Evolutionary conservation across 2,329 filamentous ascomycete species (phyloP), one percentile per base, ranked within the genome.

Genomic region (Aspergillus sergii): DNA sequence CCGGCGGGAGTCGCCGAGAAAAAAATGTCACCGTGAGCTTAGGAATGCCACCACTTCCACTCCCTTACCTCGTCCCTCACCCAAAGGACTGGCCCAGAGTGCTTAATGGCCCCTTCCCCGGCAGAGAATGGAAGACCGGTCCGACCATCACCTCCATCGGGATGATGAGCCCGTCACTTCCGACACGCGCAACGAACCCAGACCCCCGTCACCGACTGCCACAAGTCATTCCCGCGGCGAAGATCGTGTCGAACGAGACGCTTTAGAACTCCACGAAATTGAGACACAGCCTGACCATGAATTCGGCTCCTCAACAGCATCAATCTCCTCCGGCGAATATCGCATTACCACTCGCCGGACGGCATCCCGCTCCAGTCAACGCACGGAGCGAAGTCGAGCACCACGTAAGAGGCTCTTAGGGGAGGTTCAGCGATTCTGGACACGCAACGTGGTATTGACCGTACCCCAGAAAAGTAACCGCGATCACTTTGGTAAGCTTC

Each of bases 351-450:
- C 72, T 14, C 64, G 64, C 36, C 73, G 70, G 3, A 75, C 71
- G 4, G 50, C 62, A 0, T 73, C 72, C 5, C 70, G 65, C 2
- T 48, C 68, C n/a, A 69, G 57, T 57, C 60, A 64, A 48, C 65
- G 50, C 11, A 62, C 61, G 21, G 32, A 59, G 32, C 32, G 26
- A 26, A 64, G 36, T 56, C 62, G 59, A 57, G 32, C 32, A 36
- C 43, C 61, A 64, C 57, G 57, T 16, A 68, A 69, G 82, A 89
- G 32, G 89, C 90, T 1, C 75, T 82, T 19, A 87, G 88, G 30
- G 84, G 87, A 68, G 92, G 93, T 80, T 81, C 88, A 61, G 87
- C 94, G 72, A 86, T 98, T 48, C 95, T 99, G 78, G 92, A 90
- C 66, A 89, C 96, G 78, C n/a, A 63, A 79, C 66, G 73, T 81